Percentiles rank a stretch among this genome's conserved stretches.
These are phyloP conservation scores for Euclidium syriacum DNA, from an alignment of 345 rosid genomes.

Conservation along the genomic window DNA sequence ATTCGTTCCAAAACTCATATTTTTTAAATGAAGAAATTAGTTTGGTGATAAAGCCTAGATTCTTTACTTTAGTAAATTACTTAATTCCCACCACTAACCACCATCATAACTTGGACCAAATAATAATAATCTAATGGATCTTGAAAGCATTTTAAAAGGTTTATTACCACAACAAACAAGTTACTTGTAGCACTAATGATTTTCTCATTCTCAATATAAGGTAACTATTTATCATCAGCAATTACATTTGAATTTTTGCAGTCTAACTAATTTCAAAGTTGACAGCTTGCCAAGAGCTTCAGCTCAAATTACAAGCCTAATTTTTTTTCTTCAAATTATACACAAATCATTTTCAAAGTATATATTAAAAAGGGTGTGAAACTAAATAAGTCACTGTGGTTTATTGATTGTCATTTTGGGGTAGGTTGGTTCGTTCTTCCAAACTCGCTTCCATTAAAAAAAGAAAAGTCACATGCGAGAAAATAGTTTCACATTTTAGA, in stretches of 20 bases:
- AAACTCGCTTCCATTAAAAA: no score
- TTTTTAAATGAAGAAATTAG: not conserved
- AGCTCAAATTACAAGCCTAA: not conserved
- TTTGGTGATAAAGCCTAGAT: constrained; percentile 21
- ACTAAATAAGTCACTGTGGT: no score
- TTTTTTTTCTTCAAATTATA: no score
- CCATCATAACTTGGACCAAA: constrained; percentile 33
- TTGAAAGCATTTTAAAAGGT: constrained; percentile 9
- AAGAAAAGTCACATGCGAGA: no score
- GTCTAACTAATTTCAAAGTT: not conserved
- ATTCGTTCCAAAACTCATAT: not conserved
- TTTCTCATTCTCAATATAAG: not conserved
- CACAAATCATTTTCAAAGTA: no score
- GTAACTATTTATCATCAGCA: not conserved
- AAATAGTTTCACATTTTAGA: no score
- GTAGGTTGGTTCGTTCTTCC: no score
- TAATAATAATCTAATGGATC: constrained; percentile 16
- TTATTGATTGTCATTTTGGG: no score
- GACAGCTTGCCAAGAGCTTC: not conserved
- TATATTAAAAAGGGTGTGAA: no score
- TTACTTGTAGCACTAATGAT: not conserved
- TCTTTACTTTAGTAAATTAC: constrained; percentile 31
- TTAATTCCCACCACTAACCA: constrained; percentile 27
- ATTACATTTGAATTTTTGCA: not conserved
- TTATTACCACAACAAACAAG: not conserved